Evolutionary conservation across 805 yeast species (phyloP).

Genomic region (Starmerella bombicola): DNA sequence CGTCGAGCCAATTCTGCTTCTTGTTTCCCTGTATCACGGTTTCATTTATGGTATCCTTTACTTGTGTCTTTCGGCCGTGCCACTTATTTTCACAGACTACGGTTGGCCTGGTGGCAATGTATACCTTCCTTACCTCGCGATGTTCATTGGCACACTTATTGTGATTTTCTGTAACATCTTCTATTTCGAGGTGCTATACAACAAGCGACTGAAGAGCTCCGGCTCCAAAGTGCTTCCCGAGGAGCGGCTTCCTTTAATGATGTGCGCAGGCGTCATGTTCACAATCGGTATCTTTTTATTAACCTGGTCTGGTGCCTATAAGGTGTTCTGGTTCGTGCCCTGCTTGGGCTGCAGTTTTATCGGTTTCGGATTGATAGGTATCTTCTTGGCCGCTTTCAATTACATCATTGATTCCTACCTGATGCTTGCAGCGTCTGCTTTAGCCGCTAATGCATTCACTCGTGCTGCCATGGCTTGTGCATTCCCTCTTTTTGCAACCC

Average conservation of each 20-base stretch:
- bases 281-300: constrained; percentile 76
- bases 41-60: constrained; percentile 32
- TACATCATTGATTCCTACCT: constrained; percentile 51
- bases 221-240: constrained; percentile 62
- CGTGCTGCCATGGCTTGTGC: constrained; percentile 57
- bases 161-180: constrained; percentile 44
- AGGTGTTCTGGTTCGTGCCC: constrained; percentile 52
- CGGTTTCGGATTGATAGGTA: constrained; percentile 41
- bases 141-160: constrained; percentile 52
- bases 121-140: constrained; percentile 66
- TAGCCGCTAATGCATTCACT: constrained; percentile 56
- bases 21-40: constrained; percentile 31
- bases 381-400: constrained; percentile 48
- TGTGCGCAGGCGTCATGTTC: constrained; percentile 57
- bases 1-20: constrained; percentile 30
- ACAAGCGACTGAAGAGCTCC: constrained; percentile 35
- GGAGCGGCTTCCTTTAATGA: constrained; percentile 63
- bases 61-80: constrained; percentile 30
- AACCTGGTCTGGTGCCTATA: constrained; percentile 77
- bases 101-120: constrained; percentile 47
- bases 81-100: constrained; percentile 39
- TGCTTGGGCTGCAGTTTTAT: constrained; percentile 41
- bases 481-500: constrained; percentile 58
- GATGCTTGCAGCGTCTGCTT: constrained; percentile 46
- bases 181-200: constrained; percentile 42